These are phyloP conservation scores for Moricandia moricandioides DNA, from an alignment of 345 rosid species.

Conservation along the genomic window DNA sequence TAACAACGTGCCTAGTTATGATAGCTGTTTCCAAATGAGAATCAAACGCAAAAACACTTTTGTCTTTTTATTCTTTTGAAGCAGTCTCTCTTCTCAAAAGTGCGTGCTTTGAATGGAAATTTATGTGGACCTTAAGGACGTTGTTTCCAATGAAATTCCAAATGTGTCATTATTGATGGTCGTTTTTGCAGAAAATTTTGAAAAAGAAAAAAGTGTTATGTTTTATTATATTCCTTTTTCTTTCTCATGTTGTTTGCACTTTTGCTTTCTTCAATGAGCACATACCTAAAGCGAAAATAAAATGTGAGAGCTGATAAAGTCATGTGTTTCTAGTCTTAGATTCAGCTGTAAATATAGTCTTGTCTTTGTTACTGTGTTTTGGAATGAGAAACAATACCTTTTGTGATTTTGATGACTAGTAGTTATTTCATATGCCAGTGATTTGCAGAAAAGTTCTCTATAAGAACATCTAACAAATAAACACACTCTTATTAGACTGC, in stretches of 20 bases:
- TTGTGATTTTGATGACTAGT: not conserved
- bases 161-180: slow-evolving; percentile 32
- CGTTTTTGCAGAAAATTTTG: slow-evolving; percentile 17
- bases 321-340: slow-evolving; percentile 25
- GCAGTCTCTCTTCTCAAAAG: slow-evolving; percentile 35
- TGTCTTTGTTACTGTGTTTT: not conserved
- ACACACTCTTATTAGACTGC: not conserved
- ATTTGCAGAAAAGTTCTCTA: not conserved
- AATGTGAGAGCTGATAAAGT: slow-evolving; percentile 9
- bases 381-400: slow-evolving; percentile 13
- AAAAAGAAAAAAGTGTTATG: slow-evolving; percentile 15
- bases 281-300: not conserved
- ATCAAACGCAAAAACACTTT: slow-evolving; percentile 32
- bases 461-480: not conserved
- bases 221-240: slow-evolving; percentile 16
- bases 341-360: not conserved
- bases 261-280: slow-evolving; percentile 27
- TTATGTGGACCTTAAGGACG: slow-evolving; percentile 32
- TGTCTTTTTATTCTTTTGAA: slow-evolving; percentile 35
- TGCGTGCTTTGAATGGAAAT: slow-evolving; percentile 56
- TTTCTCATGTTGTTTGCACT: slow-evolving; percentile 7
- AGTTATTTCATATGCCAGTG: not conserved
- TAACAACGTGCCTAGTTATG: slow-evolving; percentile 1
- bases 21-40: slow-evolving; percentile 30
- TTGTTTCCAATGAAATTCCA: slow-evolving; percentile 29